Evolutionary conservation across 352 stramenopile genomes (phyloP), one percentile per base, ranked within the genome.

Genomic region (Globisporangium carolinianum): DNA sequence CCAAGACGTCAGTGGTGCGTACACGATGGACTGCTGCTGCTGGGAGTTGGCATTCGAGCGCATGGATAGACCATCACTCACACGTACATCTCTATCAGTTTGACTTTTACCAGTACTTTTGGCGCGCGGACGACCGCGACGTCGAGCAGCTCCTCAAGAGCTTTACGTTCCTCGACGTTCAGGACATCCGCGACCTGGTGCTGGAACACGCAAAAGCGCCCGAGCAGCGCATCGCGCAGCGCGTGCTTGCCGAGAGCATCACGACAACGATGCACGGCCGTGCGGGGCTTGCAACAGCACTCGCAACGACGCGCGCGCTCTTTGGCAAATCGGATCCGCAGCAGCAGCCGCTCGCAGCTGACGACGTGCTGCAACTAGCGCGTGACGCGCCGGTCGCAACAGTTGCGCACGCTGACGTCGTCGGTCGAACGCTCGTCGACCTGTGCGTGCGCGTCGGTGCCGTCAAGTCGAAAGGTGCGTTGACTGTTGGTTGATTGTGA

Each of bases 81-180:
- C 45, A 24, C n/a, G 18, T 45, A 38, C 42, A 14, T 12, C 18
- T 45, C 17, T 12, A 4, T 6, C 54, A 95, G 81, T 96, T 95
- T 69, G 87, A 95, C 51, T 97, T 97, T 56, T 98, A 97, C 60
- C 87, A 98, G 65, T 98, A 94, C 61, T 97, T 97, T 50, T 66
- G 97, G 37, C 83, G 83, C 36, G 73, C 79, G 6, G 81, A 91
- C 57, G 91, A 98, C 60, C 86, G 76, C 46, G 89, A 99, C 72
- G 91, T 99, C 10, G 85, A 95, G 53, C 86, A 96, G 37, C 94
- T 99, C 58, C 72, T 99, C 57, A 98, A 98, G 72, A 88, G 97
- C 41, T 98, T 99, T 63, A 99, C 97, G 12, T 98, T 99, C 69
- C 69, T 99, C 45, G 77, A 89, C 11, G 58, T 98, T 46, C 75